These are phyloP conservation scores for Aechmea fasciata DNA, from an alignment of 176 grass and related monocot genomes.

Conservation along the genomic window DNA sequence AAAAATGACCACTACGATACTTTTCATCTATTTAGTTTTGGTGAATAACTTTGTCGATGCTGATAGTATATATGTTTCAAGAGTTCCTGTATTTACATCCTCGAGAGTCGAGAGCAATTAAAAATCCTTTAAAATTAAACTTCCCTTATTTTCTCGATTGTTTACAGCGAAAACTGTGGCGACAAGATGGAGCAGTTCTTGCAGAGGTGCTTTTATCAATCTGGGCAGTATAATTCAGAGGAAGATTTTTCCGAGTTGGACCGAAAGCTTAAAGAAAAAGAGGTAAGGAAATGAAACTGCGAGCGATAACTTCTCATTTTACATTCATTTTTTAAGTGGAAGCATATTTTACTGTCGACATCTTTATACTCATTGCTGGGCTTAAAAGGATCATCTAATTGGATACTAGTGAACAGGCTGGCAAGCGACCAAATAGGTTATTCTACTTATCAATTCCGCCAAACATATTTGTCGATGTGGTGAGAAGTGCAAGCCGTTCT, in stretches of 20 bases:
- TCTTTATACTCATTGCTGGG: not conserved
- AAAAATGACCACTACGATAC: no score
- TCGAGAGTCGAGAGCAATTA: not conserved
- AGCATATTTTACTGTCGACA: not conserved
- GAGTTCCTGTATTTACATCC: not conserved
- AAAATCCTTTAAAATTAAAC: not conserved
- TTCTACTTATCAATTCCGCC: slow-evolving; percentile 93
- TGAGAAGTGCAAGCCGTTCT: slow-evolving; percentile 54
- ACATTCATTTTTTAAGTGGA: not conserved
- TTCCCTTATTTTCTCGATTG: slow-evolving; percentile 2
- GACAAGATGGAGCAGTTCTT: slow-evolving; percentile 90
- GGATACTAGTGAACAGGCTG: slow-evolving; percentile 32
- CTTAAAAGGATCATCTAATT: slow-evolving; percentile 2
- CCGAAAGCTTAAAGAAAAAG: slow-evolving; percentile 70
- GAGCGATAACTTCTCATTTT: not conserved
- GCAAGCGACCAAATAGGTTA: slow-evolving; percentile 56
- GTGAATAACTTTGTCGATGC: no score
- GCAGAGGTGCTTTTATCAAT: slow-evolving; percentile 80
- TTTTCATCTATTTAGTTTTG: no score
- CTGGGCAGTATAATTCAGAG: slow-evolving; percentile 71
- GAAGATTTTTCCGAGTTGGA: slow-evolving; percentile 69
- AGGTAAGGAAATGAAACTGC: slow-evolving; percentile 35
- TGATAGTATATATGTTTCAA: no score
- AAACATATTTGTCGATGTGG: slow-evolving; percentile 90
- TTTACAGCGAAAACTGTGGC: slow-evolving; percentile 62